Evolutionary conservation across 306 rosid genomes (phyloP).

Genomic region (Quercus ilex): DNA sequence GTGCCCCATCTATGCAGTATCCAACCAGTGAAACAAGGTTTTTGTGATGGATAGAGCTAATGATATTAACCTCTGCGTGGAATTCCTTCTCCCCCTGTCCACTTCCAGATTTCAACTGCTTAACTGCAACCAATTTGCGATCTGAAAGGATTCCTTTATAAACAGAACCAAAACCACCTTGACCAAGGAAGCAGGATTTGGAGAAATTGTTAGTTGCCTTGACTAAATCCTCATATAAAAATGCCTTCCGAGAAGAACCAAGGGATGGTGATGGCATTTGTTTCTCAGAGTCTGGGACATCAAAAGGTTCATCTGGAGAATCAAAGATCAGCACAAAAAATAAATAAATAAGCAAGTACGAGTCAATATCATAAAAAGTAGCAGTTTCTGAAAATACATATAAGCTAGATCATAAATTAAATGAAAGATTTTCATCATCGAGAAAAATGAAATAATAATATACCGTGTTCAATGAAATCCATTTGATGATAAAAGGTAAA

Average conservation of each 20-base stretch:
- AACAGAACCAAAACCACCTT: constrained; percentile 68
- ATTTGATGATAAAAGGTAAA: background rate
- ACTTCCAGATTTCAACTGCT: constrained; percentile 58
- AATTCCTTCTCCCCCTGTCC: constrained; percentile 67
- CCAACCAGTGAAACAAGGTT: constrained; percentile 70
- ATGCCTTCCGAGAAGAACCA: constrained; percentile 25
- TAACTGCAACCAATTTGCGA: constrained; percentile 56
- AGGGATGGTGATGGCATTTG: constrained; percentile 21
- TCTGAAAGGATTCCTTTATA: constrained; percentile 56
- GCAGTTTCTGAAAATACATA: background rate
- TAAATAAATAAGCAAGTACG: background rate
- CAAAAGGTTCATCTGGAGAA: constrained; percentile 36
- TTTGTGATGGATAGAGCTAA: constrained; percentile 61
- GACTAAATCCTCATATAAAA: constrained; percentile 45
- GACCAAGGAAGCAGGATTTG: constrained; percentile 43
- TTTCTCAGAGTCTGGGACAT: constrained; percentile 33
- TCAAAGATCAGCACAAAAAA: background rate
- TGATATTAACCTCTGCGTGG: constrained; percentile 53
- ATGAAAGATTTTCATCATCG: background rate
- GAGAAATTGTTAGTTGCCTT: constrained; percentile 55
- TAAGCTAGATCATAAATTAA: background rate
- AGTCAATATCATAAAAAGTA: background rate
- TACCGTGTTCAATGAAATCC: background rate
- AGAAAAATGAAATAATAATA: background rate
- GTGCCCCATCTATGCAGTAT: constrained; percentile 40